phyloP scores from a whole-genome alignment of 768 basidiomycete genomes.

The Coprinellus micaceus region DNA sequence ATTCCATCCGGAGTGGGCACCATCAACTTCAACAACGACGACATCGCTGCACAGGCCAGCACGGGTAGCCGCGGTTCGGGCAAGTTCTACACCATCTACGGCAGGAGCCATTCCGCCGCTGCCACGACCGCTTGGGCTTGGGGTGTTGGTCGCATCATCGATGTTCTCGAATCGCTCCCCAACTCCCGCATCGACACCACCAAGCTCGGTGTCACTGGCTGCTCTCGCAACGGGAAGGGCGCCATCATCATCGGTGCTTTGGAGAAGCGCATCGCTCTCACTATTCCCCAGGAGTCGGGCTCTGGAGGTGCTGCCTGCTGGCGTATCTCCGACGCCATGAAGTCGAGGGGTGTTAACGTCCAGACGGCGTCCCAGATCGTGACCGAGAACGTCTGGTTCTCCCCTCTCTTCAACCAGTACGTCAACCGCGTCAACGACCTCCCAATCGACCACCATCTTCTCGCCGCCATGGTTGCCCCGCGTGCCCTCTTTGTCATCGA shows the following conservation, averaged over 20 bases:
- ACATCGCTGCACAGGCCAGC: slow-evolving; percentile 48
- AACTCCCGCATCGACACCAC: slow-evolving; percentile 39
- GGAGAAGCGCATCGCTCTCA: slow-evolving; percentile 54
- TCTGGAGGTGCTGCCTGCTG: slow-evolving; percentile 57
- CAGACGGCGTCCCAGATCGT: slow-evolving; percentile 60
- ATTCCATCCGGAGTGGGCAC: slow-evolving; percentile 35
- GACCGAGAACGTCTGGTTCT: slow-evolving; percentile 62
- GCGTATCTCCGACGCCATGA: slow-evolving; percentile 53
- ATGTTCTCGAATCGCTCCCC: slow-evolving; percentile 48
- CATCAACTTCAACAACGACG: slow-evolving; percentile 51
- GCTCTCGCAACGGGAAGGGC: slow-evolving; percentile 60
- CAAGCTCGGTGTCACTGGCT: slow-evolving; percentile 55
- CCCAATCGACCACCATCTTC: slow-evolving; percentile 58
- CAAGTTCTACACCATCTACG: slow-evolving; percentile 56
- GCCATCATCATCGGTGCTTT: slow-evolving; percentile 57
- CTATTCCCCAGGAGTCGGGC: slow-evolving; percentile 61
- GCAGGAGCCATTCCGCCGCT: slow-evolving; percentile 38
- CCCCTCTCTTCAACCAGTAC: slow-evolving; percentile 45
- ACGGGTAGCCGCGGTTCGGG: slow-evolving; percentile 47
- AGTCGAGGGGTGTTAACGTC: slow-evolving; percentile 37
- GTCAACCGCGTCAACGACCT: slow-evolving; percentile 42
- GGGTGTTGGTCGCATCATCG: slow-evolving; percentile 57
- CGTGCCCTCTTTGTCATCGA: slow-evolving; percentile 51
- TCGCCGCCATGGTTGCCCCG: slow-evolving; percentile 53
- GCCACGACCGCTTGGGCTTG: slow-evolving; percentile 62